Percentiles rank a stretch among this genome's conserved stretches.
phyloP scores from a whole-genome alignment of 805 yeast genomes.

The Saccharomyces paradoxus region DNA sequence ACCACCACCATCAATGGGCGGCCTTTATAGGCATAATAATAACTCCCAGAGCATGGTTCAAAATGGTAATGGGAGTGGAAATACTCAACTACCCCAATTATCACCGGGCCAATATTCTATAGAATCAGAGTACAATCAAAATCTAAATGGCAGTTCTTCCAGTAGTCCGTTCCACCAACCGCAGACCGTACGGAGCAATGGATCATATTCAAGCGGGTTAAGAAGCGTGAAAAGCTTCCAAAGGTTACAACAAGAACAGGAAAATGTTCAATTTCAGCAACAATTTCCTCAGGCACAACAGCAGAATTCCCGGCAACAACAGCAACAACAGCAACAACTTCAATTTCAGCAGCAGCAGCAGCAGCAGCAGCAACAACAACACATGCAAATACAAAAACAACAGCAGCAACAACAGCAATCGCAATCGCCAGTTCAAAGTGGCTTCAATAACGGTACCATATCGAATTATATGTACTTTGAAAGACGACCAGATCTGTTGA shows the following conservation, averaged over 20 bases:
- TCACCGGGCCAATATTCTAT: conserved; percentile 26
- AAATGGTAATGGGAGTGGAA: conserved; percentile 4
- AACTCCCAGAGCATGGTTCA: conserved; percentile 23
- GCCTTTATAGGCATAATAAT: conserved; percentile 24
- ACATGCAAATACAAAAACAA: conserved; percentile 14
- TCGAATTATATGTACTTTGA: conserved; percentile 62
- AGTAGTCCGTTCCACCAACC: conserved; percentile 25
- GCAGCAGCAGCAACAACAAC: conserved; percentile 26
- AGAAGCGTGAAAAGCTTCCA: conserved; percentile 17
- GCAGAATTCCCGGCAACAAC: conserved; percentile 30
- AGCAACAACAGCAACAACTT: conserved; percentile 29
- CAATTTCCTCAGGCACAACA: conserved; percentile 18
- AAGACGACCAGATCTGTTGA: conserved; percentile 71
- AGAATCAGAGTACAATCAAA: conserved; percentile 20
- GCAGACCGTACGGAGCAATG: conserved; percentile 13
- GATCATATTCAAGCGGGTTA: conserved; percentile 18
- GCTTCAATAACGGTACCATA: conserved; percentile 1
- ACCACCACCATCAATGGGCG: conserved; percentile 21
- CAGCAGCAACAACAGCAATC: conserved; percentile 23
- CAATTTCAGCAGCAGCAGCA: conserved; percentile 28
- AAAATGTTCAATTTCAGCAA: conserved; percentile 5
- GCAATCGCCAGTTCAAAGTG: conserved; percentile 3
- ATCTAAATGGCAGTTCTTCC: conserved; percentile 12
- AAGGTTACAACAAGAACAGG: conserved; percentile 7
- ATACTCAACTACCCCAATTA: conserved; percentile 8